Evolutionary conservation across 2,329 filamentous ascomycete genomes (phyloP), one percentile per base, ranked within the genome.

Genomic region (Hymenoscyphus repandus): DNA sequence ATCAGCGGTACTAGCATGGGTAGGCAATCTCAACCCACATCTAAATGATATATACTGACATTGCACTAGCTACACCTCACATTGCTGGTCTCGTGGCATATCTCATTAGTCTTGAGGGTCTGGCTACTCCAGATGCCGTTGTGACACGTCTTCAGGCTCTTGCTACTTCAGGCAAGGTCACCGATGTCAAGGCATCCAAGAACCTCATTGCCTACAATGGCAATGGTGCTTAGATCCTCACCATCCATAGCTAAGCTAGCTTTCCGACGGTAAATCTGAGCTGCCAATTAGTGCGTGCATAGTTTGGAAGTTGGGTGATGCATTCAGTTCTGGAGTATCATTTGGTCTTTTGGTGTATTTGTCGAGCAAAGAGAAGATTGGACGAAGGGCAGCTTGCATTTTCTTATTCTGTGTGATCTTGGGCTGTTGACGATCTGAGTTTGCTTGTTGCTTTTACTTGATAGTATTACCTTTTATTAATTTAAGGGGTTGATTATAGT

Each of bases 31-130:
- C 37, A n/a, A n/a, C 40, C 13, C 13, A 6, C 5, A 10, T 43
- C 22, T 30, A 11, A 12, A 12, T 31, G n/a, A 40, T 37, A 20
- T 9, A 17, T 15, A 45, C 33, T 41, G 37, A 15, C 15, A 64
- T 27, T 37, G n/a, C 27, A 10, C 12, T 74, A 79, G 82, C 85
- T 22, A 76, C 77, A 11, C 85, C 85, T 1, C 83, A 87, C 64
- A 75, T 88, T 48, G 77, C 80, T 43, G 85, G 85, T 43, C 72
- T 88, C 3, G 82, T 80, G 12, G 83, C 82, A 27, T 88, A 88
- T 68, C 69, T 88, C 31, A 82, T 88, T 71, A 63, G 59, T 5
- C 57, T 72, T 1, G 71, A 75, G 57, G 67, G 67, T 1, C 64
- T 70, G 52, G 63, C 49, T 37, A 68, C 64, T 5, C 72, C 73